A percentile compares a stretch with the other conserved stretches of the same genome.
phyloP scores from a whole-genome alignment of 2,329 filamentous ascomycete genomes.

The Aspergillus versicolor region DNA sequence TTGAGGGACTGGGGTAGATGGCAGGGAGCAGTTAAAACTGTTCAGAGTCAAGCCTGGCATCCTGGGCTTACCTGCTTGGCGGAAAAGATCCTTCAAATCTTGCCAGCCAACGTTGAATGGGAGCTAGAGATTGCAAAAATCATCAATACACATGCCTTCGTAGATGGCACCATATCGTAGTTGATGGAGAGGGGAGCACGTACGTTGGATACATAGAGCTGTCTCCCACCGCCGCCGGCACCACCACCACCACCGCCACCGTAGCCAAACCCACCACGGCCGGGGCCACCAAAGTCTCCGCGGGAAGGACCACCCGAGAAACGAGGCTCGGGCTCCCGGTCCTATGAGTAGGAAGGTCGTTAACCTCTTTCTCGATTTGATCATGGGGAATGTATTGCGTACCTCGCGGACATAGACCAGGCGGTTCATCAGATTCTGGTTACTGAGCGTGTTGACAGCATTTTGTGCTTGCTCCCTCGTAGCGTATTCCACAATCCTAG shows the following conservation, averaged over 20 bases:
- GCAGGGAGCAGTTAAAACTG: conserved; percentile 8
- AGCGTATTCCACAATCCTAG: conserved; percentile 99
- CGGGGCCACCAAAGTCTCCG: conserved; percentile 59
- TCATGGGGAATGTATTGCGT: conserved; percentile 25
- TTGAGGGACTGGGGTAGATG: not conserved
- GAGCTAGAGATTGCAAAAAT: conserved; percentile 60
- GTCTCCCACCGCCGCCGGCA: conserved; percentile 64
- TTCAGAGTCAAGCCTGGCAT: conserved; percentile 16
- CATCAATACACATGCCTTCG: conserved; percentile 35
- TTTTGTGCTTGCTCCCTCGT: conserved; percentile 98
- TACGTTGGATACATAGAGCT: conserved; percentile 98
- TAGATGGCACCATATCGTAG: conserved; percentile 13
- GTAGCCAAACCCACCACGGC: conserved; percentile 53
- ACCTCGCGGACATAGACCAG: conserved; percentile 99
- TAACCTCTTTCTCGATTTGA: conserved; percentile 4
- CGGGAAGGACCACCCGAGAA: conserved; percentile 76
- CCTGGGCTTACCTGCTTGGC: conserved; percentile 80
- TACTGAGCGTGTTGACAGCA: conserved; percentile 96
- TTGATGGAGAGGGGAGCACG: conserved; percentile 53
- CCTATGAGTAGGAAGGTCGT: conserved; percentile 53
- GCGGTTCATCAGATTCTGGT: conserved; percentile 97
- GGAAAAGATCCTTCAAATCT: conserved; percentile 97
- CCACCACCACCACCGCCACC: conserved; percentile 45
- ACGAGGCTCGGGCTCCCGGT: conserved; percentile 95
- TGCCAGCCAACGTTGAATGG: conserved; percentile 98